Percentiles rank a stretch among this genome's conserved stretches.
Conservation (phyloP, 2,329 filamentous ascomycete genomes). For the Aspergillus sp. region DNA sequence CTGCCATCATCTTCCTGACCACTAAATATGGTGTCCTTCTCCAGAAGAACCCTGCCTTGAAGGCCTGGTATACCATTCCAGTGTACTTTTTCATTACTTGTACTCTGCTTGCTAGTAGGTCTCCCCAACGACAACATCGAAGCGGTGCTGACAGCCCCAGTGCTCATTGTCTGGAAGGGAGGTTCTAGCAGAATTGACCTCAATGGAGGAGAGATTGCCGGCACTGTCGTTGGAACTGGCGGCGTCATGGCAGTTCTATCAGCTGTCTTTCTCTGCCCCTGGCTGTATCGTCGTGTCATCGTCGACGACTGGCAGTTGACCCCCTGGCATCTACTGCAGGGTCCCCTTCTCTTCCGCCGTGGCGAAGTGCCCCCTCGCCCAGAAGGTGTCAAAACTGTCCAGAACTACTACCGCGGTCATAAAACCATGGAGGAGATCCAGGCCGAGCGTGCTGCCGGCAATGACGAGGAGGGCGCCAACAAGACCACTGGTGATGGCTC, state of each 20-base stretch:
- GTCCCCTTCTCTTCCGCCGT: conserved; percentile 18
- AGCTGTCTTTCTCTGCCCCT: conserved; percentile 15
- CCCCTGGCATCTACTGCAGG: conserved; percentile 14
- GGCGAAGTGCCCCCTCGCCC: conserved; percentile 14
- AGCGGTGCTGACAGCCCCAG: not conserved
- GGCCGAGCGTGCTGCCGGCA: conserved; percentile 8
- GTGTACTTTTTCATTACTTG: conserved; percentile 19
- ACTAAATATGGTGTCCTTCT: conserved; percentile 18
- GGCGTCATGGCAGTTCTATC: conserved; percentile 11
- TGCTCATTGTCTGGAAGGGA: conserved; percentile 24
- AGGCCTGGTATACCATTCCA: conserved; percentile 14
- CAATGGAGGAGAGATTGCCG: conserved; percentile 8
- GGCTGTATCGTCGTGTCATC: conserved; percentile 17
- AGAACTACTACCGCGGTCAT: conserved; percentile 20
- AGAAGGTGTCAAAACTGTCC: conserved; percentile 4
- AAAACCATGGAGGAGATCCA: conserved; percentile 19
- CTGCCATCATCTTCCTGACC: conserved; percentile 17
- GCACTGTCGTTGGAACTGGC: conserved; percentile 16
- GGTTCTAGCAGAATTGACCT: conserved; percentile 16
- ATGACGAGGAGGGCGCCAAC: conserved; percentile 1
- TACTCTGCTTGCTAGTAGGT: conserved; percentile 17
- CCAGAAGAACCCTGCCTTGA: conserved; percentile 11
- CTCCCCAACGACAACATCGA: not conserved
- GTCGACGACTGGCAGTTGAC: conserved; percentile 16
- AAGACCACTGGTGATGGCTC: not conserved